Conservation (phyloP, 345 rosid species). For the Leavenworthia alabamica region DNA sequence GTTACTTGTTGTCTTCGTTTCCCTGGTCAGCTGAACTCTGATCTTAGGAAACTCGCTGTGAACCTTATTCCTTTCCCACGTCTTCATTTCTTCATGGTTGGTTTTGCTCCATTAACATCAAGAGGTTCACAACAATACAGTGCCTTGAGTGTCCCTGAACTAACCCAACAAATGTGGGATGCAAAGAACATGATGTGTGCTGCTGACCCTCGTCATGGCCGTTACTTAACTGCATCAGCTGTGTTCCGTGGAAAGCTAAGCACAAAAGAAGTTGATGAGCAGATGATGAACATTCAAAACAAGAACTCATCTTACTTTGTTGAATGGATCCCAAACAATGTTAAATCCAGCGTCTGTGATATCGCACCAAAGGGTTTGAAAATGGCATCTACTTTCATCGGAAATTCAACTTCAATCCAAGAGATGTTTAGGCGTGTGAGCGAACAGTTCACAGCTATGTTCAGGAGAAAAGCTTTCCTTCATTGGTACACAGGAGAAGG, state of each 20-base stretch:
- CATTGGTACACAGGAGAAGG: slow-evolving; percentile 44
- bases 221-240: slow-evolving; percentile 36
- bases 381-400: slow-evolving; percentile 34
- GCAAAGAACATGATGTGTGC: slow-evolving; percentile 43
- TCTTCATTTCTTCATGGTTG: slow-evolving; percentile 39
- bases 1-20: slow-evolving; percentile 40
- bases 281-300: slow-evolving; percentile 41
- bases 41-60: slow-evolving; percentile 37
- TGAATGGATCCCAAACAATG: slow-evolving; percentile 39
- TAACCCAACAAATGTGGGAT: slow-evolving; percentile 41
- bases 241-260: slow-evolving; percentile 39
- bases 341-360: slow-evolving; percentile 38
- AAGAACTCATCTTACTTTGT: slow-evolving; percentile 38
- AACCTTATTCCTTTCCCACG: slow-evolving; percentile 37
- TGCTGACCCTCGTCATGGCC: slow-evolving; percentile 40
- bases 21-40: slow-evolving; percentile 40
- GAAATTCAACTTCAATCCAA: slow-evolving; percentile 38
- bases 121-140: slow-evolving; percentile 40
- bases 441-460: slow-evolving; percentile 39
- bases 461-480: slow-evolving; percentile 42
- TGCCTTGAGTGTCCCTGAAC: slow-evolving; percentile 37
- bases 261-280: slow-evolving; percentile 38
- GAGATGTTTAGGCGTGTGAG: slow-evolving; percentile 42
- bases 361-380: slow-evolving; percentile 37
- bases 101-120: slow-evolving; percentile 37